Evolutionary conservation across 495 filamentous ascomycete species (phyloP).

Genomic region (Podospora fimiseda): DNA sequence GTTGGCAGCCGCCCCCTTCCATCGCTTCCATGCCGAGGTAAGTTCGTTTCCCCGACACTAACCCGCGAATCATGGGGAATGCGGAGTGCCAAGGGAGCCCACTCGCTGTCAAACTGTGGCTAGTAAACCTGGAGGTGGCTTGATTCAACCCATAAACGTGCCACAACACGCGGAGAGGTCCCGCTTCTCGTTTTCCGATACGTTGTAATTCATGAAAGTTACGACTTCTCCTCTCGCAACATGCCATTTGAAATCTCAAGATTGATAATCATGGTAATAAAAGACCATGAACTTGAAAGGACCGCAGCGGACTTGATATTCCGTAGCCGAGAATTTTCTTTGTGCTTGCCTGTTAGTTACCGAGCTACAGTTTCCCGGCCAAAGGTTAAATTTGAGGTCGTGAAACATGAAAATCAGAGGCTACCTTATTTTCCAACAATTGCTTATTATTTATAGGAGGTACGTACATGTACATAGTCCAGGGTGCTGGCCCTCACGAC

Average conservation of each 20-base stretch:
- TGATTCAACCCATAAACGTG: neutral
- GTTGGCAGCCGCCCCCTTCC: neutral
- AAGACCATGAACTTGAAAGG: too few relatives aligned
- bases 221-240: neutral
- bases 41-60: neutral
- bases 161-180: neutral
- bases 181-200: neutral
- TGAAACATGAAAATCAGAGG: too few relatives aligned
- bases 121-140: slow-evolving; percentile 19
- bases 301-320: too few relatives aligned
- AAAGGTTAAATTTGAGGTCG: too few relatives aligned
- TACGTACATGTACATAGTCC: neutral
- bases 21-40: slow-evolving; percentile 18
- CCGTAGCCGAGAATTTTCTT: too few relatives aligned
- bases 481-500: neutral
- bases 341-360: too few relatives aligned
- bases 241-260: too few relatives aligned
- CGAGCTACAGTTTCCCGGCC: too few relatives aligned
- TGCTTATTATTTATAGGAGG: slow-evolving; percentile 3
- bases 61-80: slow-evolving; percentile 12
- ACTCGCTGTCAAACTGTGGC: slow-evolving; percentile 6
- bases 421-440: too few relatives aligned
- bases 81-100: slow-evolving; percentile 8
- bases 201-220: neutral
- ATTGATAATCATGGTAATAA: too few relatives aligned